phyloP scores from a whole-genome alignment of 495 filamentous ascomycete species.

The Gamarada debralockiae region DNA sequence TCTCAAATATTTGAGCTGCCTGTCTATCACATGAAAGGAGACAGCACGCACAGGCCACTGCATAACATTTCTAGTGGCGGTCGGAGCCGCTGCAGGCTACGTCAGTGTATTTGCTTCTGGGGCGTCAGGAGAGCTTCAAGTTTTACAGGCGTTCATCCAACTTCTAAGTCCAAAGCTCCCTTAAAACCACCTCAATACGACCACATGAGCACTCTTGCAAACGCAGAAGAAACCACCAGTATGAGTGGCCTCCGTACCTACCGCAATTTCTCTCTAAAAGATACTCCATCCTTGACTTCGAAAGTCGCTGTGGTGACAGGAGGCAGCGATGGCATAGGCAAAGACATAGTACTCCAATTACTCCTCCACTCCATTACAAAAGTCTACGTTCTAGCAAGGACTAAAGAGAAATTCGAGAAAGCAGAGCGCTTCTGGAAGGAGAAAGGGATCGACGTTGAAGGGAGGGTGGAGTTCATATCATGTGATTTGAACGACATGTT shows the following conservation, averaged over 20 bases:
- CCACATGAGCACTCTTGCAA: neutral
- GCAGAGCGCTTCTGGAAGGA: neutral
- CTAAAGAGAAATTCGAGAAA: neutral
- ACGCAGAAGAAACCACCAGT: neutral
- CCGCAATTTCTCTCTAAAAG: conserved; percentile 1
- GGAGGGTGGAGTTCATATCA: neutral
- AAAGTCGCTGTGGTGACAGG: conserved; percentile 41
- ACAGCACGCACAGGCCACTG: too few species aligned
- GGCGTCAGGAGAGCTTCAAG: too few species aligned
- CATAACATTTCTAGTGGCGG: too few species aligned
- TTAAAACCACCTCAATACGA: too few species aligned
- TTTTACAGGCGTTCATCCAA: too few species aligned
- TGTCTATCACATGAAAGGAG: too few species aligned
- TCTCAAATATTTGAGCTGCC: too few species aligned
- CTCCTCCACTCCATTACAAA: neutral
- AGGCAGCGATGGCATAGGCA: conserved; percentile 38
- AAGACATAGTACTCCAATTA: conserved; percentile 35
- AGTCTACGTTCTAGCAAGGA: neutral
- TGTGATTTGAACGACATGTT: neutral
- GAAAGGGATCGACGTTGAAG: neutral
- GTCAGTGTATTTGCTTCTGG: too few species aligned
- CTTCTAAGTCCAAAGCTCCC: too few species aligned
- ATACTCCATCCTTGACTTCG: neutral
- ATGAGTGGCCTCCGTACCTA: conserved; percentile 1
- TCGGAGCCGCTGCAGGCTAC: too few species aligned